Evolutionary conservation across 2,329 filamentous ascomycete genomes (phyloP).

Genomic region (Lachnellula suecica): DNA sequence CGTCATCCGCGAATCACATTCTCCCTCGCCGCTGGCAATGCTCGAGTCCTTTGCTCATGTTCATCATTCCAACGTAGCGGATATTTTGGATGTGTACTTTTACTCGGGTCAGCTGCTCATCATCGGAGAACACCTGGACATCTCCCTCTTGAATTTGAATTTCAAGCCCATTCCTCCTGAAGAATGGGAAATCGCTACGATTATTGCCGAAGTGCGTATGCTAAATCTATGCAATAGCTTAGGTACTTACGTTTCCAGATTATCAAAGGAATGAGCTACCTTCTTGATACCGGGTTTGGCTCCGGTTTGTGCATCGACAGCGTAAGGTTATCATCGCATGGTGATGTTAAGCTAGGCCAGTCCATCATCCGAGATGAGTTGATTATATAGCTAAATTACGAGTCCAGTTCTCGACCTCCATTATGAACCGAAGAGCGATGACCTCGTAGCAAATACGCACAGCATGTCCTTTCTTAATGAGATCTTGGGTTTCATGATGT

Average conservation of each 20-base stretch:
- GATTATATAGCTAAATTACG: slow-evolving; percentile 2
- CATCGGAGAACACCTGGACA: slow-evolving; percentile 12
- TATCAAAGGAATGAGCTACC: slow-evolving; percentile 20
- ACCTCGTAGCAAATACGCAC: slow-evolving; percentile 3
- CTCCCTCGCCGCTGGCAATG: slow-evolving; percentile 10
- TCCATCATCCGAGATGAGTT: not conserved
- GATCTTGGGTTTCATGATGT: slow-evolving; percentile 21
- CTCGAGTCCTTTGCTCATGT: slow-evolving; percentile 12
- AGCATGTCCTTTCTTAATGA: slow-evolving; percentile 13
- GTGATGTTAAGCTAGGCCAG: slow-evolving; percentile 20
- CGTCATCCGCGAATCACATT: slow-evolving; percentile 18
- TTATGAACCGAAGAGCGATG: slow-evolving; percentile 9
- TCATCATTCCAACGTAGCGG: slow-evolving; percentile 16
- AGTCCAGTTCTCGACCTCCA: slow-evolving; percentile 15
- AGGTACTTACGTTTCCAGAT: slow-evolving; percentile 10
- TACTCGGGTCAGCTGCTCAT: slow-evolving; percentile 12
- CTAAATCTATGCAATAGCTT: not conserved
- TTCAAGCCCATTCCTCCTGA: slow-evolving; percentile 14
- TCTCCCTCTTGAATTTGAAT: slow-evolving; percentile 15
- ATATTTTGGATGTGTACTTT: slow-evolving; percentile 18
- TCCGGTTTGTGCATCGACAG: slow-evolving; percentile 13
- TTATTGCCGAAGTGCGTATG: slow-evolving; percentile 15
- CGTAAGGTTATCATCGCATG: slow-evolving; percentile 14
- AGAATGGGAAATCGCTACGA: slow-evolving; percentile 20
- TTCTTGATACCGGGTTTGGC: slow-evolving; percentile 11